These are phyloP conservation scores for Penicillium simplicissimum DNA, from an alignment of 495 filamentous ascomycete species.

Conservation along the genomic window DNA sequence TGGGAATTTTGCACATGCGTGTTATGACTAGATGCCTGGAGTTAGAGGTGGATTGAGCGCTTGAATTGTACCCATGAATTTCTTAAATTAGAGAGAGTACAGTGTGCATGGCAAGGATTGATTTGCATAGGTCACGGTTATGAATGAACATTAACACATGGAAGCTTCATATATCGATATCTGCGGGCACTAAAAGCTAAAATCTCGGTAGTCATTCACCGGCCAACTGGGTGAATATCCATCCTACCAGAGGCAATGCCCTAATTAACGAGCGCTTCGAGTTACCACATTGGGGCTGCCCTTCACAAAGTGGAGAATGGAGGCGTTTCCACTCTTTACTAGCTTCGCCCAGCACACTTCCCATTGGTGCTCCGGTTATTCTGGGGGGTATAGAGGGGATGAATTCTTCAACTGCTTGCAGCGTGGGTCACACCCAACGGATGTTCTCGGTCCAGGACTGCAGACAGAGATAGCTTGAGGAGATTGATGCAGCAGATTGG, in stretches of 20 bases:
- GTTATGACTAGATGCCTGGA: too few species aligned
- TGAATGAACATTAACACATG: neutral
- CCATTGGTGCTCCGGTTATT: neutral
- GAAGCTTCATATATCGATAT: neutral
- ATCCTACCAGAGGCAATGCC: neutral
- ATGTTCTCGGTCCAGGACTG: neutral
- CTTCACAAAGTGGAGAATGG: neutral
- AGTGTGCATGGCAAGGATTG: neutral
- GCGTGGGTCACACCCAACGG: neutral
- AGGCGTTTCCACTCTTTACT: neutral
- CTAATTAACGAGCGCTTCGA: neutral
- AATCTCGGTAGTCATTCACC: neutral
- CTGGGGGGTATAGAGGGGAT: neutral
- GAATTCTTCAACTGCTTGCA: neutral
- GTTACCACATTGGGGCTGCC: neutral
- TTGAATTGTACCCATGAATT: neutral
- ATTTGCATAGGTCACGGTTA: neutral
- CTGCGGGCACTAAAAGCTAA: neutral
- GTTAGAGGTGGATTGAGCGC: neutral
- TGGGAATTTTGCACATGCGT: neutral
- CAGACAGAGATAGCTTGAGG: neutral
- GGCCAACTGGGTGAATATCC: neutral
- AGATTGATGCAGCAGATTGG: neutral
- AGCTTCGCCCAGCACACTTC: neutral
- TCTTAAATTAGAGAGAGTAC: neutral